Evolutionary conservation across 768 basidiomycete species (phyloP).

Genomic region (Leccinum obscurum): DNA sequence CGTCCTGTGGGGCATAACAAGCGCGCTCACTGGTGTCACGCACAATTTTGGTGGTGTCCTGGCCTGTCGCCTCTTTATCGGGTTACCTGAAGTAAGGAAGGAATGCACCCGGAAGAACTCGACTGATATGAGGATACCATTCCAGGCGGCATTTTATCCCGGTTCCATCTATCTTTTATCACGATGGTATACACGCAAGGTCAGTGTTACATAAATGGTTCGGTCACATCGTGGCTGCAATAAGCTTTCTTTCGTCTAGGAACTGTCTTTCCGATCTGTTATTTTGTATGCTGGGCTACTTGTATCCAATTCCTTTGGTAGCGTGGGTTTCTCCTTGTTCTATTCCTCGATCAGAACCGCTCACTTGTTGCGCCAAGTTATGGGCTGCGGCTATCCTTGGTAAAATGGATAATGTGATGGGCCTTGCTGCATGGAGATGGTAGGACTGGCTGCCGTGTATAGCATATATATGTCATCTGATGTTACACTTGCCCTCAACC

Average conservation of each 20-base stretch:
- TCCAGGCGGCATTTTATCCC: constrained; percentile 2
- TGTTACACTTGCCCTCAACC: not conserved
- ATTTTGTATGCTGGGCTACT: not conserved
- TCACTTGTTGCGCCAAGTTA: not conserved
- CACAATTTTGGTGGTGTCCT: not conserved
- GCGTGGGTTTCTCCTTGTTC: not conserved
- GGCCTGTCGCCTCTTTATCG: not conserved
- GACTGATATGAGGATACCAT: not conserved
- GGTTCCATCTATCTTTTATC: constrained; percentile 3
- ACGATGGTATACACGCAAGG: constrained; percentile 6
- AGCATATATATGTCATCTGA: not conserved
- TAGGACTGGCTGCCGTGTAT: not conserved
- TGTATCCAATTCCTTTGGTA: not conserved
- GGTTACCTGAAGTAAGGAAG: not conserved
- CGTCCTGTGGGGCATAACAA: not conserved
- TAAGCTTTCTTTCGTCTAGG: not conserved
- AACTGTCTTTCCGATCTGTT: not conserved
- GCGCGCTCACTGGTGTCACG: not conserved
- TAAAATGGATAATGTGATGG: not conserved
- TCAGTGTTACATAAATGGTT: not conserved
- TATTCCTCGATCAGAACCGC: not conserved
- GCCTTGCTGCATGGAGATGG: constrained; percentile 3
- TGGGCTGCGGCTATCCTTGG: not conserved
- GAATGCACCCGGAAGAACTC: not conserved
- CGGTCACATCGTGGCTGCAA: not conserved